Conservation (phyloP, 1,139 yeast genomes). For the Pneumocystis jirovecii region DNA sequence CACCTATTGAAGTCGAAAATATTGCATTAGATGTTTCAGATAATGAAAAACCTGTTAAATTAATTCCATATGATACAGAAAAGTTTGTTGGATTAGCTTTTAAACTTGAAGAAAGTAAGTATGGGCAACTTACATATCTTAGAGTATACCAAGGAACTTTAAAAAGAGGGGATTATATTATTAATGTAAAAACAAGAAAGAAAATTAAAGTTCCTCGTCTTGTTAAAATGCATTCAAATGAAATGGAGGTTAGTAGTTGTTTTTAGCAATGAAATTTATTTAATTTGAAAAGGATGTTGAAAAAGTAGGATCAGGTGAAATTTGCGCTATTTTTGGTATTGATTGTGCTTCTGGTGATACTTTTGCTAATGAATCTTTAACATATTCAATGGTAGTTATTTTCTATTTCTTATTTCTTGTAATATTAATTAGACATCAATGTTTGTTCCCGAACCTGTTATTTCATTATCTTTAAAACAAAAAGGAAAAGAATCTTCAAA, state of each 20-base stretch:
- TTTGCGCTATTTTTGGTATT: conserved; percentile 97
- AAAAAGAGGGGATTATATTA: conserved; percentile 78
- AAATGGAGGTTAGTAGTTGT: conserved; percentile 23
- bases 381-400: conserved; percentile 92
- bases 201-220: conserved; percentile 87
- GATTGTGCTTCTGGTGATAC: conserved; percentile 99
- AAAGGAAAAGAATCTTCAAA: conserved; percentile 67
- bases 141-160: conserved; percentile 94
- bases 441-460: conserved; percentile 72
- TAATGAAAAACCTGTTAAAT: conserved; percentile 56
- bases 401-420: conserved; percentile 86
- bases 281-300: conserved; percentile 43
- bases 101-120: conserved; percentile 94
- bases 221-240: conserved; percentile 97
- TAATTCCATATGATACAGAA: conserved; percentile 55
- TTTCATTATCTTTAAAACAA: conserved; percentile 74
- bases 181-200: conserved; percentile 84
- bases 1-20: conserved; percentile 74
- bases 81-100: conserved; percentile 95
- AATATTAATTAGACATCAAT: conserved; percentile 97
- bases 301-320: conserved; percentile 95
- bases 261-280: conserved; percentile 41
- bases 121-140: conserved; percentile 91
- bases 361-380: conserved; percentile 65
- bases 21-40: conserved; percentile 53